phyloP scores from a whole-genome alignment of 192 early-diverging fungal species.

The Linderina pennispora region DNA sequence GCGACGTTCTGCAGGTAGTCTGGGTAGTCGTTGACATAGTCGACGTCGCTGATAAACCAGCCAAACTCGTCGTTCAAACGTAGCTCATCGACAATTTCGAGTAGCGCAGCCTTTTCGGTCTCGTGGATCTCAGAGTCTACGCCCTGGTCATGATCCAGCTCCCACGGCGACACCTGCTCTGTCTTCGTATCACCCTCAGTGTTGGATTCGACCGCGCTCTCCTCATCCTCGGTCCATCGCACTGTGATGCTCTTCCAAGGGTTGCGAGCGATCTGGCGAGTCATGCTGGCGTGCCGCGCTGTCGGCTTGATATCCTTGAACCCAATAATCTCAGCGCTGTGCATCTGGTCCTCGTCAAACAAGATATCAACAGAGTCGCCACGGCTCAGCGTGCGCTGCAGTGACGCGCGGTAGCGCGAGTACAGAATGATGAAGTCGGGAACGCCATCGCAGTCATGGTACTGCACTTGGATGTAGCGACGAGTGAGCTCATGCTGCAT shows the following conservation, averaged over 20 bases:
- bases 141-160: constrained; percentile 21
- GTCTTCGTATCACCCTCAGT: constrained; percentile 2
- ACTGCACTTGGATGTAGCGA: constrained; percentile 51
- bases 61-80: constrained; percentile 34
- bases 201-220: background rate
- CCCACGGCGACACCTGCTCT: constrained; percentile 33
- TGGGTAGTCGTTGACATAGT: constrained; percentile 51
- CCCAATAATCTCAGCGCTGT: constrained; percentile 50
- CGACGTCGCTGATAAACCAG: constrained; percentile 59
- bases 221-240: constrained; percentile 18
- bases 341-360: constrained; percentile 57
- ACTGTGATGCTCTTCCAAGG: constrained; percentile 42
- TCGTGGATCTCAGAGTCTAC: constrained; percentile 12
- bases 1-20: constrained; percentile 59
- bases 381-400: constrained; percentile 40
- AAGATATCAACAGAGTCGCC: constrained; percentile 56
- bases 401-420: constrained; percentile 51
- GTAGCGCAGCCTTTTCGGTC: constrained; percentile 24
- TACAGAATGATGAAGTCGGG: constrained; percentile 69
- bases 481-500: constrained; percentile 16
- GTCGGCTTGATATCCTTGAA: constrained; percentile 40
- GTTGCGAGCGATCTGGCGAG: constrained; percentile 46
- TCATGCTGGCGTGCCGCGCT: constrained; percentile 33
- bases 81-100: constrained; percentile 43
- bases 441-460: constrained; percentile 61